Percentiles rank a stretch among this genome's conserved stretches.
phyloP scores from a whole-genome alignment of 257 asterid genomes.

The Leptodermis oblonga region DNA sequence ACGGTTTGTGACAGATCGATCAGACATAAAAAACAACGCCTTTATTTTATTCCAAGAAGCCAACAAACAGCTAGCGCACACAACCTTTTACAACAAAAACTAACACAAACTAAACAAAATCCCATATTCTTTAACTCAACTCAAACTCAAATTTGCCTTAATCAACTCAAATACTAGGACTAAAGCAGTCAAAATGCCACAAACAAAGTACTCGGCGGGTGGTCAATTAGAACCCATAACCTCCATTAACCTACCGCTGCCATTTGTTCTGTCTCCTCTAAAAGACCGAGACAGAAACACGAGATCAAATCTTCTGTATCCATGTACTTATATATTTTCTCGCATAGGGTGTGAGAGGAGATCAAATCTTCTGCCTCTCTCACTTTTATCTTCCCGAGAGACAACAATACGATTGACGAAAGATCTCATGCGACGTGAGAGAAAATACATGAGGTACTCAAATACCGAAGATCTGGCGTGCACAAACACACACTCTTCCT shows the following conservation, averaged over 20 bases:
- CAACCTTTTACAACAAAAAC: background rate
- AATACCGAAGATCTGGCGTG: no score
- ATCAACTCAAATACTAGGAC: background rate
- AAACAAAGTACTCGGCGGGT: slow-evolving; percentile 15
- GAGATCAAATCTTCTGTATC: no score
- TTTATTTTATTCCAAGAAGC: slow-evolving; percentile 4
- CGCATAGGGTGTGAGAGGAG: no score
- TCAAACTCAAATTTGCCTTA: background rate
- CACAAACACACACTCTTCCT: no score
- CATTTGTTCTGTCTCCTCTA: slow-evolving; percentile 14
- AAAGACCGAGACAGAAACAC: slow-evolving; percentile 28
- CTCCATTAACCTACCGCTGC: slow-evolving; percentile 18
- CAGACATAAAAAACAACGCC: slow-evolving; percentile 8
- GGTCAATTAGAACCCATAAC: slow-evolving; percentile 6
- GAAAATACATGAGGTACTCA: no score
- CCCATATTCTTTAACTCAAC: background rate
- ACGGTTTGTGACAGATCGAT: slow-evolving; percentile 11
- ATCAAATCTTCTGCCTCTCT: no score
- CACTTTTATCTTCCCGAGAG: no score
- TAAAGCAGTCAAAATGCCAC: background rate
- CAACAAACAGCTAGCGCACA: no score
- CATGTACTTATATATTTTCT: no score
- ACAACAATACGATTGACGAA: no score
- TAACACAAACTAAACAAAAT: background rate
- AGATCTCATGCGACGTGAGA: no score